Base-by-base conservation (phyloP, 2,329 filamentous ascomycete species). In the Cordyceps farinosa region DNA sequence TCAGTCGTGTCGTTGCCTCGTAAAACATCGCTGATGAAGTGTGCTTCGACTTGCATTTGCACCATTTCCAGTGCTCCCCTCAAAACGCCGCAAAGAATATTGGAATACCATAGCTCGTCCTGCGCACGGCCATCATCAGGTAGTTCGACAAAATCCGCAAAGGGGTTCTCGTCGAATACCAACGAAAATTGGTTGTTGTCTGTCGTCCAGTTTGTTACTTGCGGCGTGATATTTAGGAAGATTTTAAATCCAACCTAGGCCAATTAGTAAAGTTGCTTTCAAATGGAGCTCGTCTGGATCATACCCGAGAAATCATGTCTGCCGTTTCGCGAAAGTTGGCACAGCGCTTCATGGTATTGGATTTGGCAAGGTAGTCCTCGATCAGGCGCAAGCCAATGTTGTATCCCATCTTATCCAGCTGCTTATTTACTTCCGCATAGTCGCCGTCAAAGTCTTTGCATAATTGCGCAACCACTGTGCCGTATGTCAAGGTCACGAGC, bases 361-460 rank as follows among this genome's bases (percentile, higher is more conserved):
- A 95, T 77, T 97, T 98, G 70, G 95, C 95, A 22, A 99, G 87
- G 72, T 97, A 99, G 78, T 99, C 95, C 71, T 99, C 95, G 69
- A 99, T 97, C 68, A 99, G 79, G 44, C 95, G 90, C 72, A 98
- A 83, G 34, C 95, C 95, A 67, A 99, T 99, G 72, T 98, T 98
- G 80, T 98, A 97, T 62, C 95, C 95, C 95, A 99, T 99, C 79
- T 94, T 96, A 74, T 99, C 95, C 51, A 99, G 84, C 76, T 99
- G 95, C 76, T 94, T 92, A 80, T 99, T 99, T 74, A 99, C 94
- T 75, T 98, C 92, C 58, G 86, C 82, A 74, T 99, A 99, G 78
- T 98, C 92, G 71, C 87, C 88, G 70, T 97, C 92, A 75, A 94
- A 97, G 80, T 99, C 95, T 76, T 94, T 94, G 81, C 94, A 98